Base-by-base conservation (phyloP, 768 basidiomycete genomes). In the Pulveroboletus sp. region DNA sequence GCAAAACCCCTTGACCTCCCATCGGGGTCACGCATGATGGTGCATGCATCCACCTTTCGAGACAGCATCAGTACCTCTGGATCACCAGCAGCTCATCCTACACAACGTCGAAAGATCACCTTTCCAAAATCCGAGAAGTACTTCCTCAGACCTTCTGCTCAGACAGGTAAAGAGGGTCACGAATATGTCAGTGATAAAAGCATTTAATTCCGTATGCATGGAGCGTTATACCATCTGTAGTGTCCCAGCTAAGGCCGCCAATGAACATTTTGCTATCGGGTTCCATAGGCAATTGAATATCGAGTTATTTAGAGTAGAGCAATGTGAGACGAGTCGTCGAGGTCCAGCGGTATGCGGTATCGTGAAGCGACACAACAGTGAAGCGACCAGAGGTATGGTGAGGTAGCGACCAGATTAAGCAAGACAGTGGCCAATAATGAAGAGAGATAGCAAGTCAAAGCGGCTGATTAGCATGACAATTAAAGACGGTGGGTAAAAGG, bases 191-290 rank as follows among this genome's bases (percentile, higher is more conserved):
- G 63, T 54, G 57, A 54, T 7, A 46, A 58, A 52, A 27, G 55
- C 2, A 49, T 58, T 57, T 37, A 36, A 58, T 66, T 61, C 53
- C 49, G 56, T 56, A 54, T 52, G 57, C 56, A 52, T 54, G 57
- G 36, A 63, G 61, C 26, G 60, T 59, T 69, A 75, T 77, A 91
- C 89, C 89, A 76, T 91, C 89, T 72, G 85, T 87, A 64, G 89
- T 92, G 65, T 90, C 88, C 89, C 89, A 92, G 73, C 85, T 91
- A 57, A 92, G 77, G 62, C 89, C 89, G 60, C 89, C 89, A 68
- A 92, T 83, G 75, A 92, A 92, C 78, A 92, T 83, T 78, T 92
- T 92, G 70, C 89, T 91, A 80, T 63, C 62, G 56, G 64, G 55
- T 63, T 57, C 58, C 58, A 51, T 60, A 68, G 58, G 57, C 58